Base-by-base conservation (phyloP, 2,329 filamentous ascomycete genomes). In the Sarocladium kiliense region DNA sequence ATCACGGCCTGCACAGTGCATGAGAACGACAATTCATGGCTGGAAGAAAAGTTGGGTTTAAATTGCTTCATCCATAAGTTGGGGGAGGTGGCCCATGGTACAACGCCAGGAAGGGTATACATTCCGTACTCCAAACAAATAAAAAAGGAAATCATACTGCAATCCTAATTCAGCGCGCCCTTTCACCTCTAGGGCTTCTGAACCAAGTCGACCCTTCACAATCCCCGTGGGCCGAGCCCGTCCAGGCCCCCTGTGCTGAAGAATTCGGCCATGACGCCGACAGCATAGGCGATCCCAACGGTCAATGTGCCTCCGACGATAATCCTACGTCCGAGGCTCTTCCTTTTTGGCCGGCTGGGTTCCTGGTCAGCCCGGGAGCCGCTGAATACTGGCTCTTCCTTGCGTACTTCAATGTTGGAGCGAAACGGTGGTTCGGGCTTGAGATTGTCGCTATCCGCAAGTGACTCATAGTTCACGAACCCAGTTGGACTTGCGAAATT, bases 401-500 rank as follows among this genome's bases (percentile, higher is more conserved):
- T 69, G 6, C 70, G 67, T 7, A 76, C 70, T 54, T 77, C 70
- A 51, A 75, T 73, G 57, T 71, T 72, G 37, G 75, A 74, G 32
- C 55, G 53, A 64, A 75, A 73, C 32, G 71, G 67, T 12, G 72
- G 67, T 10, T 65, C 62, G 3, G 67, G 68, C 56, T 68, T 69
- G 14, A 65, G 59, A 16, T 54, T 39, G 2, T 57, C 45, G n/a
- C 58, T 55, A 37, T 64, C 66, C 7, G 68, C 66, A 44, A 65
- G 60, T n/a, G 59, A 64, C 58, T 85, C 79, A 60, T 85, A 81
- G 59, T 85, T 86, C 42, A 87, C 79, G 62, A 84, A 87, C 0
- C 83, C 84, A 1, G 84, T 87, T 1, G 84, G 84, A 32, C 80
- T 84, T 18, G 82, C 81, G 64, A 84, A 87, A 54, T 79, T 78